phyloP scores from a whole-genome alignment of 108 stramenopile genomes.

The Schizochytrium sp. region DNA sequence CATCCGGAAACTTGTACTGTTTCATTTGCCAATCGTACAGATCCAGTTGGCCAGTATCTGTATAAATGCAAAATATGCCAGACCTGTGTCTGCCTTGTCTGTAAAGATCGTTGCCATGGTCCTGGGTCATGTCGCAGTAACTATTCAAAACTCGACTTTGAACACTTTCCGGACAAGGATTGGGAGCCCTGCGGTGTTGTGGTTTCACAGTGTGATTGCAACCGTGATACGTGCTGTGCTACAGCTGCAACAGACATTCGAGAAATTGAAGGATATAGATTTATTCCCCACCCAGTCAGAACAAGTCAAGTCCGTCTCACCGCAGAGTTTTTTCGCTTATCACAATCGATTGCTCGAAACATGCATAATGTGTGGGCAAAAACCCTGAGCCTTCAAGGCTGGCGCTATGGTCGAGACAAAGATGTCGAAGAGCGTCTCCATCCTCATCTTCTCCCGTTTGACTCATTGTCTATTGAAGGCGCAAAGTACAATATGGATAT shows the following conservation, averaged over 20 bases:
- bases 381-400: not conserved
- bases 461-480: conserved; percentile 30
- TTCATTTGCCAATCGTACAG: conserved; percentile 27
- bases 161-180: conserved; percentile 2
- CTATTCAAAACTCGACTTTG: conserved; percentile 11
- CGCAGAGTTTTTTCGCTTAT: not conserved
- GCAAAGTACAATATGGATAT: conserved; percentile 58
- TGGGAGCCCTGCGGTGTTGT: conserved; percentile 26
- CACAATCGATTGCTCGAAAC: conserved; percentile 26
- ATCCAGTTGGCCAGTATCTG: conserved; percentile 11
- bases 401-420: conserved; percentile 20
- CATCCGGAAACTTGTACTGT: conserved; percentile 58
- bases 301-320: not conserved
- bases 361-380: conserved; percentile 56
- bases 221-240: conserved; percentile 44
- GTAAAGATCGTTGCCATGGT: conserved; percentile 57
- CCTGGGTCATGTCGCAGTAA: not conserved
- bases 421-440: conserved; percentile 19
- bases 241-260: conserved; percentile 50
- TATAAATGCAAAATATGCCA: conserved; percentile 39
- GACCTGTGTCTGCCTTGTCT: conserved; percentile 19
- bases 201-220: conserved; percentile 10
- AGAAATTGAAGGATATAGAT: conserved; percentile 39
- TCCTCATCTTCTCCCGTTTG: conserved; percentile 41
- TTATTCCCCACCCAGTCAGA: conserved; percentile 10